Conservation (phyloP, 1,284 basidiomycete genomes). For the Apiotrichum porosum region DNA sequence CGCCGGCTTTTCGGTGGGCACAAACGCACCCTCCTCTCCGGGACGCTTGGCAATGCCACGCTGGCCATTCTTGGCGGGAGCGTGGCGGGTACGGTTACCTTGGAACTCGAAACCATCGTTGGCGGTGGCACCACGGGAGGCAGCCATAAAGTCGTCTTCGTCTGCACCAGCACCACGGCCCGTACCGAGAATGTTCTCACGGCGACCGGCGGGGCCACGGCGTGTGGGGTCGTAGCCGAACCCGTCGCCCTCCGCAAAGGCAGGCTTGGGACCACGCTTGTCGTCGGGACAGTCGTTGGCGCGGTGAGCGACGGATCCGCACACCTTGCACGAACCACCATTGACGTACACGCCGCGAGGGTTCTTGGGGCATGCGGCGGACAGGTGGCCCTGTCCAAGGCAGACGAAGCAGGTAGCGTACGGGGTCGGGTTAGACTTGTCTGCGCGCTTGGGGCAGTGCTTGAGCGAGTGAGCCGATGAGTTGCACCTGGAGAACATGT, state of each 20-base stretch:
- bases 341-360: conserved; percentile 82
- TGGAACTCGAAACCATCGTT: conserved; percentile 2
- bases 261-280: conserved; percentile 2
- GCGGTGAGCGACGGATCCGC: conserved; percentile 74
- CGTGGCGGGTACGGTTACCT: conserved; percentile 15
- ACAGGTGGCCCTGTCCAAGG: conserved; percentile 70
- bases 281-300: conserved; percentile 67
- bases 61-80: conserved; percentile 36
- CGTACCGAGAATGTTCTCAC: conserved; percentile 13
- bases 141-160: conserved; percentile 85
- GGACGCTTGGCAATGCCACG: conserved; percentile 26
- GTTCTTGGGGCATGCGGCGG: conserved; percentile 75
- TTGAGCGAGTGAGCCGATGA: conserved; percentile 73
- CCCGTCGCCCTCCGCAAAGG: background rate
- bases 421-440: conserved; percentile 68
- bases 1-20: background rate
- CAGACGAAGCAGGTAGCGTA: conserved; percentile 92
- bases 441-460: conserved; percentile 63
- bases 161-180: conserved; percentile 62
- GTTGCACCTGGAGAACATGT: conserved; percentile 62
- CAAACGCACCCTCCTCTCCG: conserved; percentile 17
- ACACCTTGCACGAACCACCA: conserved; percentile 84
- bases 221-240: no score
- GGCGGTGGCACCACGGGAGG: conserved; percentile 45
- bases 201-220: background rate